phyloP scores from a whole-genome alignment of 2,329 filamentous ascomycete species.

The Fragosphaeria purpurea region DNA sequence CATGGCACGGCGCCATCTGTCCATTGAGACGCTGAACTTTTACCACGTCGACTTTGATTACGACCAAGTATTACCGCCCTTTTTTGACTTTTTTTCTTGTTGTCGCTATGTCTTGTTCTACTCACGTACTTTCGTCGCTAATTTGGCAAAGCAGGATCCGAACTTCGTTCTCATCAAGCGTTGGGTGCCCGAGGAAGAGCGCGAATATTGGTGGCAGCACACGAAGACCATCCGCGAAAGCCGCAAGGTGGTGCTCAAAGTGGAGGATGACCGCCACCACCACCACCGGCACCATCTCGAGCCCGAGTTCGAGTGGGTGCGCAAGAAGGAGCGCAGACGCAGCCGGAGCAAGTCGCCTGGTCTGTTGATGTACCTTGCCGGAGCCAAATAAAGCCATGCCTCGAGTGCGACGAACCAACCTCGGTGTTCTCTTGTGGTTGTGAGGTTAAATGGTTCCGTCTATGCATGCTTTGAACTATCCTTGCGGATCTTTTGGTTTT shows the following conservation, averaged over 20 bases:
- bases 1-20: constrained; percentile 52
- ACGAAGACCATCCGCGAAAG: constrained; percentile 54
- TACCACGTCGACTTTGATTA: constrained; percentile 48
- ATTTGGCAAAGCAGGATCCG: constrained; percentile 38
- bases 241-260: constrained; percentile 34
- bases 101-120: neutral
- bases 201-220: constrained; percentile 63
- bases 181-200: constrained; percentile 61
- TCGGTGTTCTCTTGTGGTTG: too few species aligned
- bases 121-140: neutral
- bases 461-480: too few species aligned
- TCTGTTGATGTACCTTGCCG: constrained; percentile 48
- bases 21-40: constrained; percentile 48
- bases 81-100: neutral
- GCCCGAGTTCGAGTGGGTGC: constrained; percentile 40
- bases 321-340: constrained; percentile 46
- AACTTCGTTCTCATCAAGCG: constrained; percentile 62
- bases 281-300: constrained; percentile 30
- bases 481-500: neutral
- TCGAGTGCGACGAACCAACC: too few species aligned
- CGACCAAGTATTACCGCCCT: constrained; percentile 33
- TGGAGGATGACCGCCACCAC: constrained; percentile 37
- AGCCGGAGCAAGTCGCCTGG: constrained; percentile 49
- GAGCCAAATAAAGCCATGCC: constrained; percentile 20
- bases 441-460: too few species aligned